Evolutionary conservation across 768 basidiomycete species (phyloP).

Genomic region (Coprinopsis marcescibilis): DNA sequence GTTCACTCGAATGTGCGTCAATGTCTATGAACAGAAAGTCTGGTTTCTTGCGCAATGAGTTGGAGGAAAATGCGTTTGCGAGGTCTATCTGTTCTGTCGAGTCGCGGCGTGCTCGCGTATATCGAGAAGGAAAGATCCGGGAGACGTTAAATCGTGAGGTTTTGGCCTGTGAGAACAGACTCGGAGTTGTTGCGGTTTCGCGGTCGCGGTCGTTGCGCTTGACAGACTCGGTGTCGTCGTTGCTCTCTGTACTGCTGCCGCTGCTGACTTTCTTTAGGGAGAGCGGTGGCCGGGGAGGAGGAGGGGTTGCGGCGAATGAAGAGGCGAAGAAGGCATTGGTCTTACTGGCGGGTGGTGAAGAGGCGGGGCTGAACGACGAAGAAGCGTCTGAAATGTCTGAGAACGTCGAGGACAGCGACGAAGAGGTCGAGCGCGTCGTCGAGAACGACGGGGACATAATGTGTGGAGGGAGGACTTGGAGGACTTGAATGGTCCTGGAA

Average conservation of each 20-base stretch:
- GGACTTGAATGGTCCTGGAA: constrained; percentile 1
- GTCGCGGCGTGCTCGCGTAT: constrained; percentile 18
- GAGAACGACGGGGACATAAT: constrained; percentile 13
- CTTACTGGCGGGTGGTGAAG: constrained; percentile 31
- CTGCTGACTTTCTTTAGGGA: constrained; percentile 12
- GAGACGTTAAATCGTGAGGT: constrained; percentile 17
- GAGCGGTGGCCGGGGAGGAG: constrained; percentile 24
- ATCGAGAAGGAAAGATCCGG: constrained; percentile 37
- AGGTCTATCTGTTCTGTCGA: constrained; percentile 2
- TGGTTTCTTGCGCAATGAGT: constrained; percentile 12
- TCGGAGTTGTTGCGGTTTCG: constrained; percentile 3
- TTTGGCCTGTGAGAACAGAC: constrained; percentile 10
- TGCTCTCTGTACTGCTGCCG: constrained; percentile 8
- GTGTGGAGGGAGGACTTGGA: no score
- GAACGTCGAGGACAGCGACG: constrained; percentile 35
- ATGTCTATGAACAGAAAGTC: constrained; percentile 18
- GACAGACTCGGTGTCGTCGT: constrained; percentile 20
- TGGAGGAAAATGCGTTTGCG: constrained; percentile 3
- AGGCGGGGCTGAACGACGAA: constrained; percentile 16
- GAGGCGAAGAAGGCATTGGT: constrained; percentile 46
- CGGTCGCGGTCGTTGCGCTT: constrained; percentile 18
- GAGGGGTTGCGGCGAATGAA: constrained; percentile 35
- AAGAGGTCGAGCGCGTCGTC: constrained; percentile 25
- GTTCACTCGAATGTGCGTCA: constrained; percentile 5
- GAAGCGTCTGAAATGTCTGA: constrained; percentile 25